phyloP scores from a whole-genome alignment of 768 basidiomycete genomes.

The Leccinum truebloodii region DNA sequence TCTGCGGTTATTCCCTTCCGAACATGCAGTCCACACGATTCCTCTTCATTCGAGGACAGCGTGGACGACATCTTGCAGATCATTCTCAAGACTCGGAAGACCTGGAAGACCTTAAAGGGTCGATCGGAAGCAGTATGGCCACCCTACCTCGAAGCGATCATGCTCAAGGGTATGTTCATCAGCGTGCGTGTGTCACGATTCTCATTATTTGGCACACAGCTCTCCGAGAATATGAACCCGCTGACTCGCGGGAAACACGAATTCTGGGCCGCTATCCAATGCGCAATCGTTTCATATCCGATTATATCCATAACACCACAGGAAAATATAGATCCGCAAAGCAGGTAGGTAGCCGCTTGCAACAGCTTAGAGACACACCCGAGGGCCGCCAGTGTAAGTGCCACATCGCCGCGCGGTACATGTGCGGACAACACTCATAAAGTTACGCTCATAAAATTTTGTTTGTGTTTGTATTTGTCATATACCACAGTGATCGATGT shows the following conservation, averaged over 20 bases:
- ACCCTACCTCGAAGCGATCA: slow-evolving; percentile 72
- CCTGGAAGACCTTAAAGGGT: slow-evolving; percentile 73
- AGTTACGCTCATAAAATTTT: slow-evolving; percentile 23
- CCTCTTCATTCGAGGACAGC: slow-evolving; percentile 20
- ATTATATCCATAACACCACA: slow-evolving; percentile 69
- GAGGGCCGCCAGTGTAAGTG: slow-evolving; percentile 70
- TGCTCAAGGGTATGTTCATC: slow-evolving; percentile 62
- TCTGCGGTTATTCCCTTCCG: slow-evolving; percentile 1
- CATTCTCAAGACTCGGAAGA: slow-evolving; percentile 68
- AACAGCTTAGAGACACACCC: slow-evolving; percentile 74
- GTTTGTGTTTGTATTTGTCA: slow-evolving; percentile 34
- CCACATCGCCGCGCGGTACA: slow-evolving; percentile 21
- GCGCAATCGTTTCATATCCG: slow-evolving; percentile 79
- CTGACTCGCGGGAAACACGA: slow-evolving; percentile 70
- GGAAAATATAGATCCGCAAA: slow-evolving; percentile 73
- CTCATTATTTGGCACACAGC: slow-evolving; percentile 42
- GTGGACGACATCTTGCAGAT: slow-evolving; percentile 60
- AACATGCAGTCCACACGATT: slow-evolving; percentile 16
- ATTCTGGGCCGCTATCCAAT: slow-evolving; percentile 75
- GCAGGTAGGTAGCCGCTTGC: slow-evolving; percentile 79
- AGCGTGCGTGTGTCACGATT: slow-evolving; percentile 12
- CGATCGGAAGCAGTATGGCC: slow-evolving; percentile 76
- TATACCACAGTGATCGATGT: slow-evolving; percentile 34
- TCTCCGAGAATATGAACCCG: slow-evolving; percentile 70
- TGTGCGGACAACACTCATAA: slow-evolving; percentile 25